These are phyloP conservation scores for Madurella fahalii DNA, from an alignment of 2,329 filamentous ascomycete genomes.

Conservation along the genomic window DNA sequence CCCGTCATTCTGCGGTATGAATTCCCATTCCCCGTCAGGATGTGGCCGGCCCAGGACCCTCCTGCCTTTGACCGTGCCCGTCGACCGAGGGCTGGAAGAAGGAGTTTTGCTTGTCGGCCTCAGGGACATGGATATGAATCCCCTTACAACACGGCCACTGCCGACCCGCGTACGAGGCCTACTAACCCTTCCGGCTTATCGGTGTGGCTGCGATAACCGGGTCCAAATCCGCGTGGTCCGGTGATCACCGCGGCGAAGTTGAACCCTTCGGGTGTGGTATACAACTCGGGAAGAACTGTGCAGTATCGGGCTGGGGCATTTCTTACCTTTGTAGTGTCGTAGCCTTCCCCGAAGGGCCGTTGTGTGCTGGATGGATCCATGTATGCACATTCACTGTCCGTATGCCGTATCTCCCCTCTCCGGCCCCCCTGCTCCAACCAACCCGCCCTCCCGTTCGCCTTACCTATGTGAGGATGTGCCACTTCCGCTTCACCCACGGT, in stretches of 20 bases:
- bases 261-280: not conserved
- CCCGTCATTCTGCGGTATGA: not conserved
- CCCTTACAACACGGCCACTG: not conserved
- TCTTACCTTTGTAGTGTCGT: not conserved
- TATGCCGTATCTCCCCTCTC: not conserved
- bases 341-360: not conserved
- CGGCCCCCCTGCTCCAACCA: slow-evolving; percentile 1
- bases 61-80: not conserved
- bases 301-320: slow-evolving; percentile 8
- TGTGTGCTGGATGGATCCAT: not conserved
- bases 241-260: not conserved
- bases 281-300: slow-evolving; percentile 1
- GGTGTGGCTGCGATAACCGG: slow-evolving; percentile 10
- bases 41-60: too few species aligned
- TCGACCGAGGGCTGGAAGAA: not conserved
- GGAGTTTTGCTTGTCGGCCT: not conserved
- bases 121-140: not conserved
- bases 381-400: not conserved
- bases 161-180: not conserved
- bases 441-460: slow-evolving; percentile 11
- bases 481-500: slow-evolving; percentile 14
- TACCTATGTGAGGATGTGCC: slow-evolving; percentile 17
- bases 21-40: too few species aligned
- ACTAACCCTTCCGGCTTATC: not conserved
- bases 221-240: not conserved